Base-by-base conservation (phyloP, 176 grass and related monocot species). In the barley (Hordeum vulgare) region DNA sequence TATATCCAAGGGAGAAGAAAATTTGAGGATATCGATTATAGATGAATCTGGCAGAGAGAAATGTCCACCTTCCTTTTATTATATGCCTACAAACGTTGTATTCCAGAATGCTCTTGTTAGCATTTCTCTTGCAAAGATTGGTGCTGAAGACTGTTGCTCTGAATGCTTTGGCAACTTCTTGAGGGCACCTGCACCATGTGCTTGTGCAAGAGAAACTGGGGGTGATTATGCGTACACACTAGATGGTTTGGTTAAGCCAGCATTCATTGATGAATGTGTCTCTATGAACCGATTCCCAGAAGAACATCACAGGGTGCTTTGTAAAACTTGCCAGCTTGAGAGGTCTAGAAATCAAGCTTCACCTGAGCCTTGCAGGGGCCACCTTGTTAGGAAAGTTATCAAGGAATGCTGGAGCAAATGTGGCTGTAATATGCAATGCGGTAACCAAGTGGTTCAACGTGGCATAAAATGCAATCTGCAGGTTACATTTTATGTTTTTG, bases 401-500 rank as follows among this genome's bases (percentile, higher is more conserved):
- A 94, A 91, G 44, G 92, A 94, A 80, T 94, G 92, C 49, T 94
- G 88, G 88, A 84, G 82, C 25, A 94, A 91, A 64, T 94, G 92
- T 84, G 89, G 92, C 9, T 94, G 92, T 77, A 91, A 80, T 20
- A 94, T 83, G 82, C 85, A 85, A 64, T 94, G 92, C 31, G 88
- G 86, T 64, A 94, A 94, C 17, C 89, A 89, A 45, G 83, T 94
- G 49, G 89, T 94, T 35, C 92, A 94, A 65, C 84, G 89, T 85
- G 92, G 92, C 26, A 88, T 94, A 31, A 69, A 68, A 47, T 60
- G 75, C 79, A 78, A 88, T 77, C 81, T 94, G 61, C 92, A 94
- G 86, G 92, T 91, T 59, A 51, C 36, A 39, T 76, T 36, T 60
- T 57, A 81, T 54, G 20, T 21, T 57, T 80, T 62, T 41, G 1